Conservation (phyloP, 179 eudicot genomes). For the Silene coronaria region DNA sequence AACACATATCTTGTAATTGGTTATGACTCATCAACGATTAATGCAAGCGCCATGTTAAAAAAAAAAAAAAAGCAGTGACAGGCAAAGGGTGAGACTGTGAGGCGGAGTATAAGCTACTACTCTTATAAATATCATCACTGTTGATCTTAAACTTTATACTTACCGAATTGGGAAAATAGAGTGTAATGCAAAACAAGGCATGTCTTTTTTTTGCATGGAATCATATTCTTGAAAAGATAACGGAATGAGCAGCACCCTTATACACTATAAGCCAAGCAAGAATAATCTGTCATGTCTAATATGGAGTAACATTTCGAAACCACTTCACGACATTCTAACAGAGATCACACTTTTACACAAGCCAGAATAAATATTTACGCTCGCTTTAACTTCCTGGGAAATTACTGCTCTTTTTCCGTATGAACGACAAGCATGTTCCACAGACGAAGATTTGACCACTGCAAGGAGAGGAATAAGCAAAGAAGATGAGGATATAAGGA, state of each 20-base stretch:
- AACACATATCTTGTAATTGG: too few species aligned
- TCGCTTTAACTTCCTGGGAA: background rate
- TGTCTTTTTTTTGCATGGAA: constrained; percentile 9
- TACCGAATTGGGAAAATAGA: constrained; percentile 17
- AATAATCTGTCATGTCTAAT: constrained; percentile 32
- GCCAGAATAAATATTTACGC: background rate
- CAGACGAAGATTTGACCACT: constrained; percentile 4
- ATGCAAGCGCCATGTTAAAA: background rate
- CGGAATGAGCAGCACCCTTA: constrained; percentile 10
- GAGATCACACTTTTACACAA: background rate
- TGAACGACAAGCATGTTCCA: background rate
- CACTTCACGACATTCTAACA: constrained; percentile 15
- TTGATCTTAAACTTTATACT: constrained; percentile 8
- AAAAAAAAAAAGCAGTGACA: background rate
- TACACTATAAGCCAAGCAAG: constrained; percentile 23
- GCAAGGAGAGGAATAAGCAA: constrained; percentile 7
- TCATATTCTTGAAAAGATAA: constrained; percentile 16
- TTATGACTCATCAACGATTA: too few species aligned
- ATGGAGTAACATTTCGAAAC: background rate
- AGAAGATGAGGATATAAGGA: background rate
- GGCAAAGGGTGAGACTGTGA: background rate
- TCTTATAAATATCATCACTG: background rate
- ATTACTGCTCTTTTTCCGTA: constrained; percentile 1
- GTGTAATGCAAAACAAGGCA: constrained; percentile 14
- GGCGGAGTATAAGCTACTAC: background rate